Base-by-base conservation (phyloP, 1,284 basidiomycete genomes). In the Rhodotorula sp. region DNA sequence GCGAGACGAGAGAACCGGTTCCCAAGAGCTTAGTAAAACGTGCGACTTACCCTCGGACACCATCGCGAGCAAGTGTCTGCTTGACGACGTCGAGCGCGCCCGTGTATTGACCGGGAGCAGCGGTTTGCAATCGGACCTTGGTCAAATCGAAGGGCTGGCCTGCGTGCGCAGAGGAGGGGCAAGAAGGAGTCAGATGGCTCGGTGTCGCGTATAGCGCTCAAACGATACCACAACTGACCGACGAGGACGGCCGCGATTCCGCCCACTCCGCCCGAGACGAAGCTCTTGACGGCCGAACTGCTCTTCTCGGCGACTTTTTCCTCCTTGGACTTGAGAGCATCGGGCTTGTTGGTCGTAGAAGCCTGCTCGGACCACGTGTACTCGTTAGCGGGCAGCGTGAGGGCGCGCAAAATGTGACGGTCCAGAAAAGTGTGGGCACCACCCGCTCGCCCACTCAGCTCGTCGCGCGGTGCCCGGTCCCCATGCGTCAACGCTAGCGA, bases 111-210 rank as follows among this genome's bases (percentile, higher is more conserved):
- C 96, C 95, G 26, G 91, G 87, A 22, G 88, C 77, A 10, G 96
- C 95, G 14, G 96, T 99, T 83, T 99, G 96, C 76, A 99, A 82
- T 68, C 94, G 87, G 15, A 94, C 97, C 85, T 98, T 98, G 70
- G 92, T 96, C 77, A 99, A 84, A 83, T 99, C 95, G 80, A 99
- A 99, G 14, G 95, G 95, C 79, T 99, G 96, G 7, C 95, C 95
- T 90, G 76, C 33, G 57, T 44, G 56, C 37, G 37, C 37, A 12
- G 37, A 12, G 37, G 37, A 12, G 37, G 37, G 37, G 37, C 8
- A 37, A 37, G 33, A 1, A 42, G 37, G 37, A n/a, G 10, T 42
- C 37, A 42, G 37, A n/a, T n/a, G n/a, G n/a, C n/a, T n/a, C n/a
- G n/a, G n/a, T n/a, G n/a, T n/a, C n/a, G n/a, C n/a, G n/a, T n/a